Evolutionary conservation across 495 filamentous ascomycete species (phyloP).

Genomic region (Staphylotrichum tortipilum): DNA sequence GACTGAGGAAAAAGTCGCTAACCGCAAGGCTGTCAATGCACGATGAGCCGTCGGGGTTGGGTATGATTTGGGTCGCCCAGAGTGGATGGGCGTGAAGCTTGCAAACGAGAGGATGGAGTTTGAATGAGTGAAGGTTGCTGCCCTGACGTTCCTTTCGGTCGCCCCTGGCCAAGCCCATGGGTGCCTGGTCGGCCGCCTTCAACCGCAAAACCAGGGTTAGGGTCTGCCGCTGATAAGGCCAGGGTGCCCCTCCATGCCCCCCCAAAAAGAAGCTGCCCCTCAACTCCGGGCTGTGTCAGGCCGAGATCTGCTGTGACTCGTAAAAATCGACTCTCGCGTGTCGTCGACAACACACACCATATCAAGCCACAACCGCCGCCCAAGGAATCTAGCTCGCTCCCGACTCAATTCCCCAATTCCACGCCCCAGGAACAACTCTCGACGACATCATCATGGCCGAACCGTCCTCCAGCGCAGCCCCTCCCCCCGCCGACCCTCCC

Average conservation of each 20-base stretch:
- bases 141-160: no score
- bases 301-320: conserved; percentile 10
- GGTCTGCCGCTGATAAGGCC: not conserved
- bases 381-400: not conserved
- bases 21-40: no score
- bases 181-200: no score
- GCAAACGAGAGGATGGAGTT: no score
- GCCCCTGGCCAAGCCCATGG: no score
- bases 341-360: no score
- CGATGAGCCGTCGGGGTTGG: no score
- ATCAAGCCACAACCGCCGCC: not conserved
- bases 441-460: conserved; percentile 15
- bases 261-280: conserved; percentile 17
- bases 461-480: conserved; percentile 9
- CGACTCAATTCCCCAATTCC: not conserved
- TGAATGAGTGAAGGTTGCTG: no score
- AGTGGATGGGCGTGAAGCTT: no score
- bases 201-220: no score
- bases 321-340: conserved; percentile 6
- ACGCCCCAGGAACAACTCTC: not conserved
- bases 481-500: conserved; percentile 16
- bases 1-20: no score
- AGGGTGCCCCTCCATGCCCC: conserved; percentile 15
- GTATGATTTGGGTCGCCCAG: no score
- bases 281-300: conserved; percentile 12